phyloP scores from a whole-genome alignment of 140 eudicot genomes.

The Erigeron philadelphicus region DNA sequence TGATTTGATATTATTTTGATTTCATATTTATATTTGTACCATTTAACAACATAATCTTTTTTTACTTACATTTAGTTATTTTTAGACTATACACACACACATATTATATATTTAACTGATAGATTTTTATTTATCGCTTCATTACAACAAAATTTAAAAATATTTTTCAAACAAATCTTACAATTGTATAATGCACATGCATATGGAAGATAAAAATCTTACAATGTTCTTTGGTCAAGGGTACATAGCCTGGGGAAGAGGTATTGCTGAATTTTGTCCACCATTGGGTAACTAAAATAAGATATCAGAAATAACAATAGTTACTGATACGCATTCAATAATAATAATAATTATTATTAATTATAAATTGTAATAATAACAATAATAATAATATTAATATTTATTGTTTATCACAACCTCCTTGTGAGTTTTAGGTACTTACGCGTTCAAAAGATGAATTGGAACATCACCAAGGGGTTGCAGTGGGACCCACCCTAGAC shows the following conservation, averaged over 20 bases:
- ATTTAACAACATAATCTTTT: no score
- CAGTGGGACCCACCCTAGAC: slow-evolving; percentile 85
- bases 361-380: no score
- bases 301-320: neutral
- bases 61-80: no score
- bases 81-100: no score
- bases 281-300: slow-evolving; percentile 49
- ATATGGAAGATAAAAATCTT: slow-evolving; percentile 18
- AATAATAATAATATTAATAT: no score
- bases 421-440: slow-evolving; percentile 19
- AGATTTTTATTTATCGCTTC: no score
- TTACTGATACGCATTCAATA: no score
- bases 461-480: slow-evolving; percentile 49
- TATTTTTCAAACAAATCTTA: neutral
- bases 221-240: slow-evolving; percentile 44
- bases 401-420: neutral
- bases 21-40: no score
- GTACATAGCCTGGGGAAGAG: slow-evolving; percentile 60
- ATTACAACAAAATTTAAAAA: no score
- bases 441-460: slow-evolving; percentile 54
- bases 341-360: no score
- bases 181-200: neutral
- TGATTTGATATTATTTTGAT: no score
- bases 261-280: slow-evolving; percentile 52
- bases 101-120: no score